Evolutionary conservation across 1,139 yeast species (phyloP).

Genomic region (Meyerozyma smithsonii): DNA sequence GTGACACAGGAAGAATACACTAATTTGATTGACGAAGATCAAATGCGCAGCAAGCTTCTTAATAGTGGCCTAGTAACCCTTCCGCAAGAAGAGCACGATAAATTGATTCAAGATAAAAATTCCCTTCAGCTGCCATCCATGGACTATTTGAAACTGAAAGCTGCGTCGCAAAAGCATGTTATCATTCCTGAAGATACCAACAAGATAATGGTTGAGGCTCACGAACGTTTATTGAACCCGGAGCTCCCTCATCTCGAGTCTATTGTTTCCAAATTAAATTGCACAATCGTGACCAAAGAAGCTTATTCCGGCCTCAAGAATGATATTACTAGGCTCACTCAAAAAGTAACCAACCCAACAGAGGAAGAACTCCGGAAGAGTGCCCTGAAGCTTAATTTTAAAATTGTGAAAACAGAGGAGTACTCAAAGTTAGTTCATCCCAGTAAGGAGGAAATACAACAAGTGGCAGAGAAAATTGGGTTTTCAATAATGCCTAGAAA

Average conservation of each 20-base stretch:
- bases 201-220: constrained; percentile 14
- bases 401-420: constrained; percentile 4
- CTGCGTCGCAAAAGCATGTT: constrained; percentile 14
- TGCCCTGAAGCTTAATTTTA: constrained; percentile 6
- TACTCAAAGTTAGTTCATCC: constrained; percentile 5
- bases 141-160: constrained; percentile 16
- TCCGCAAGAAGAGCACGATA: constrained; percentile 19
- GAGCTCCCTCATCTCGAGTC: constrained; percentile 19
- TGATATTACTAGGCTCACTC: constrained; percentile 4
- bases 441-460: constrained; percentile 10
- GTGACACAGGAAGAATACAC: constrained; percentile 24
- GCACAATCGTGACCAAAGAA: constrained; percentile 5
- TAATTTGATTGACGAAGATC: constrained; percentile 26
- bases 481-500: constrained; percentile 16
- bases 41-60: constrained; percentile 28
- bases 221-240: constrained; percentile 18
- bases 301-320: background rate
- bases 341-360: constrained; percentile 6
- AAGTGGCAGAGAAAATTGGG: constrained; percentile 16
- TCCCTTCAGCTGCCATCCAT: constrained; percentile 15
- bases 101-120: constrained; percentile 12
- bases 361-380: constrained; percentile 8
- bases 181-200: constrained; percentile 17
- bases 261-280: constrained; percentile 6
- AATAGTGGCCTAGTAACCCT: constrained; percentile 33